A percentile compares a stretch with the other conserved stretches of the same genome.
These are phyloP conservation scores for Penicillium sp. DNA, from an alignment of 2,329 filamentous ascomycete genomes.

Conservation along the genomic window DNA sequence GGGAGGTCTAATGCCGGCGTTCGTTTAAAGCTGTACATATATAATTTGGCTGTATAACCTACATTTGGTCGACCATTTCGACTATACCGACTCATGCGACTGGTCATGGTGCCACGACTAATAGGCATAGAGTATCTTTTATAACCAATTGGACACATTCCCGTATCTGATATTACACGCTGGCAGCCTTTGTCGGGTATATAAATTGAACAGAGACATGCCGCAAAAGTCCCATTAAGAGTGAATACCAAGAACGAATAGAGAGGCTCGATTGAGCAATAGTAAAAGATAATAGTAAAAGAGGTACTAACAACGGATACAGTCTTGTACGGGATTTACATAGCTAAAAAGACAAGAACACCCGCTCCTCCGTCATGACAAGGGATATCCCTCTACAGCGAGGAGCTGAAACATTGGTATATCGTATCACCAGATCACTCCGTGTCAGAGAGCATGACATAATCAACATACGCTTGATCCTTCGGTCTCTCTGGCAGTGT, in stretches of 20 bases:
- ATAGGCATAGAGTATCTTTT: neutral
- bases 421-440: neutral
- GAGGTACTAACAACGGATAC: neutral
- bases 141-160: neutral
- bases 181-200: neutral
- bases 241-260: neutral
- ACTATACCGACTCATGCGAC: neutral
- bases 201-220: neutral
- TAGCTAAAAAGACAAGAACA: neutral
- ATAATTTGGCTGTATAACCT: neutral
- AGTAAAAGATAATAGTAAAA: neutral
- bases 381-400: neutral
- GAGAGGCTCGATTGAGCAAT: neutral
- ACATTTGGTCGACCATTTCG: neutral
- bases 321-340: neutral
- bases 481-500: neutral
- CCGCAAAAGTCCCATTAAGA: too few species aligned
- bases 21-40: constrained; percentile 5
- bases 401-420: neutral
- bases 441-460: neutral
- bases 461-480: neutral
- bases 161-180: neutral
- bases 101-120: neutral
- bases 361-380: neutral
- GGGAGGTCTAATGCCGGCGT: constrained; percentile 1